Conservation (phyloP, 1,139 yeast species). For the Lizanozyma gosingica region DNA sequence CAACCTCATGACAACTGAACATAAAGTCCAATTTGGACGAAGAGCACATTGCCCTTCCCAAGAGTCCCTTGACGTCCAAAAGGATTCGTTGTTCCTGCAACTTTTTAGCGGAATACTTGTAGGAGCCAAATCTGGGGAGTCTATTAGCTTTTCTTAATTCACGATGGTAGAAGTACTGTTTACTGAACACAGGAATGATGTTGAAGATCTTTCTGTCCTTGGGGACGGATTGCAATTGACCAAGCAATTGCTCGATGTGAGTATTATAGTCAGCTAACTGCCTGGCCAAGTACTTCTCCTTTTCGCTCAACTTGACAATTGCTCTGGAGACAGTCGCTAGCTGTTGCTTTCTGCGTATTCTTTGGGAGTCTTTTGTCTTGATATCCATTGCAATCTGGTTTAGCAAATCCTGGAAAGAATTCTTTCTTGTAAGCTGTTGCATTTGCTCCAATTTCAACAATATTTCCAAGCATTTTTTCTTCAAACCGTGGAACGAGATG, state of each 20-base stretch:
- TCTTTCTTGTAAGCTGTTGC: constrained; percentile 56
- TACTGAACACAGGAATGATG: constrained; percentile 58
- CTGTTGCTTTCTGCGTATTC: constrained; percentile 55
- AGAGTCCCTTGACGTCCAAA: constrained; percentile 44
- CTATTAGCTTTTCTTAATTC: constrained; percentile 61
- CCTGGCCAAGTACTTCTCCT: constrained; percentile 50
- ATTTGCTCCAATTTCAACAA: constrained; percentile 66
- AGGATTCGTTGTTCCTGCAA: constrained; percentile 67
- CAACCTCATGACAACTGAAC: constrained; percentile 69
- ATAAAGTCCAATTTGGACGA: constrained; percentile 66
- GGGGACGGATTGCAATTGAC: constrained; percentile 49
- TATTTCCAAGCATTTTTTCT: constrained; percentile 66
- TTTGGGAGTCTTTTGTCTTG: constrained; percentile 64
- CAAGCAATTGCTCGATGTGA: constrained; percentile 61
- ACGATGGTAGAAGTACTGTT: constrained; percentile 70
- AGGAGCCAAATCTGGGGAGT: constrained; percentile 73
- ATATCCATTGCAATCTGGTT: constrained; percentile 84
- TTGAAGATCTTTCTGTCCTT: constrained; percentile 45
- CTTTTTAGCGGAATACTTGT: constrained; percentile 70
- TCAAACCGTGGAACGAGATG: constrained; percentile 65
- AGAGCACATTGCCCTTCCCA: constrained; percentile 33
- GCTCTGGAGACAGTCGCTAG: constrained; percentile 53
- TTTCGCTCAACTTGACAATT: constrained; percentile 48
- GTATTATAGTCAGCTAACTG: constrained; percentile 59
- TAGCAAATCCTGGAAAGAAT: constrained; percentile 70